These are phyloP conservation scores for Candida stauntonica DNA, from an alignment of 805 yeast genomes.

Conservation along the genomic window DNA sequence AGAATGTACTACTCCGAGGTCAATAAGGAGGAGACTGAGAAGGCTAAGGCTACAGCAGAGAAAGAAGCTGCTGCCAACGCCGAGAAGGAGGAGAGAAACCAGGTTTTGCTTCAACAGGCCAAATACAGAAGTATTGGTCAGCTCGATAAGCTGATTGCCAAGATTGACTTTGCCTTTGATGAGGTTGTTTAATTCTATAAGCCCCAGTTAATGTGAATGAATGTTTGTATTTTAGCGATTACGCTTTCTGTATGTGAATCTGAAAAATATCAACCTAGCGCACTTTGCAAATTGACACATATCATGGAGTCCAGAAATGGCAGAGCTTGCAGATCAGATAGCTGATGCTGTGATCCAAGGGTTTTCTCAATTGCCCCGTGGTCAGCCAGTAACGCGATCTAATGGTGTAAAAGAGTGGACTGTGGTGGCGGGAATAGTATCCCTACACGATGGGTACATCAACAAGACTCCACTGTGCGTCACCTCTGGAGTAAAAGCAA, in stretches of 20 bases:
- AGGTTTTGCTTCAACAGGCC: conserved; percentile 41
- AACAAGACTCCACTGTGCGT: conserved; percentile 26
- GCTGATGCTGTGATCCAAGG: conserved; percentile 5
- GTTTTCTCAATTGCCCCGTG: conserved; percentile 26
- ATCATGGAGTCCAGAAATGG: too few species aligned
- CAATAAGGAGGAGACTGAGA: conserved; percentile 53
- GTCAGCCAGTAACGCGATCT: conserved; percentile 57
- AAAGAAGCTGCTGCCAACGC: conserved; percentile 38
- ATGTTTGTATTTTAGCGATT: too few species aligned
- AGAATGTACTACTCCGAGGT: conserved; percentile 66
- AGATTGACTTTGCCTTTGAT: conserved; percentile 35
- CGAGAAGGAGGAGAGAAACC: conserved; percentile 42
- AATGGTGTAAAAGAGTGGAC: conserved; percentile 80
- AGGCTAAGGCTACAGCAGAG: conserved; percentile 40
- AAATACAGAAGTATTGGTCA: conserved; percentile 56
- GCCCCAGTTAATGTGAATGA: background rate
- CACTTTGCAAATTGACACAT: too few species aligned
- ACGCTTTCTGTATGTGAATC: too few species aligned
- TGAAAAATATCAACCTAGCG: too few species aligned
- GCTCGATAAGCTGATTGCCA: conserved; percentile 46
- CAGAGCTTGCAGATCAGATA: conserved; percentile 5
- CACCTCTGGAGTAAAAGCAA: conserved; percentile 80
- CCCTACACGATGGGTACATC: conserved; percentile 21
- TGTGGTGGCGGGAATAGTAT: conserved; percentile 70
- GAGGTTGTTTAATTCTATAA: background rate